Conservation (phyloP, 768 basidiomycete species). For the Panaeolus cyanescens region DNA sequence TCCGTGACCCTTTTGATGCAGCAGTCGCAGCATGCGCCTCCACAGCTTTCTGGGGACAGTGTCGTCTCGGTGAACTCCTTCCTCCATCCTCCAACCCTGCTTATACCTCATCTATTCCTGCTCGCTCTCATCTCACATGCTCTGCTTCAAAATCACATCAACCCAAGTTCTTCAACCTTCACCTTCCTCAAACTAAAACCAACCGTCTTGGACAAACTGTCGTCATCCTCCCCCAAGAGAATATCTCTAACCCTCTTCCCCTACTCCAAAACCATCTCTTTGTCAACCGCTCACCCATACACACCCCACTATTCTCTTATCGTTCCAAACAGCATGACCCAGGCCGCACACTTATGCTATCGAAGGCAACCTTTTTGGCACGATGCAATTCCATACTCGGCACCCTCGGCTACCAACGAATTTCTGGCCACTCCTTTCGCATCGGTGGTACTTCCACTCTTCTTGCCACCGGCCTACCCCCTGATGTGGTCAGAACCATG, state of each 20-base stretch:
- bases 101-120: too few species aligned
- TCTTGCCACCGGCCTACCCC: constrained; percentile 26
- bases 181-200: constrained; percentile 27
- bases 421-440: constrained; percentile 31
- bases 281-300: constrained; percentile 9
- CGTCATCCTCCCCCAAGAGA: constrained; percentile 17
- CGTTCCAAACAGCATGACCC: too few species aligned
- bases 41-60: constrained; percentile 31
- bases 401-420: constrained; percentile 8
- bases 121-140: too few species aligned
- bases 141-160: too few species aligned
- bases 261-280: constrained; percentile 7
- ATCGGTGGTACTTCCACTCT: constrained; percentile 37
- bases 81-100: too few species aligned
- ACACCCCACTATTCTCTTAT: constrained; percentile 18
- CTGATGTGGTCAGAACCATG: too few species aligned
- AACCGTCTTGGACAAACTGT: constrained; percentile 18
- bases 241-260: constrained; percentile 18
- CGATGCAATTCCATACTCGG: constrained; percentile 28
- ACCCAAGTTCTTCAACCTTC: too few species aligned
- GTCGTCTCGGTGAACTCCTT: constrained; percentile 33
- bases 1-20: constrained; percentile 17
- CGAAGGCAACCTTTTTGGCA: constrained; percentile 14
- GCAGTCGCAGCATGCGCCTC: constrained; percentile 21
- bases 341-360: constrained; percentile 8